phyloP scores from a whole-genome alignment of 306 rosid genomes.

The Vigna angularis region DNA sequence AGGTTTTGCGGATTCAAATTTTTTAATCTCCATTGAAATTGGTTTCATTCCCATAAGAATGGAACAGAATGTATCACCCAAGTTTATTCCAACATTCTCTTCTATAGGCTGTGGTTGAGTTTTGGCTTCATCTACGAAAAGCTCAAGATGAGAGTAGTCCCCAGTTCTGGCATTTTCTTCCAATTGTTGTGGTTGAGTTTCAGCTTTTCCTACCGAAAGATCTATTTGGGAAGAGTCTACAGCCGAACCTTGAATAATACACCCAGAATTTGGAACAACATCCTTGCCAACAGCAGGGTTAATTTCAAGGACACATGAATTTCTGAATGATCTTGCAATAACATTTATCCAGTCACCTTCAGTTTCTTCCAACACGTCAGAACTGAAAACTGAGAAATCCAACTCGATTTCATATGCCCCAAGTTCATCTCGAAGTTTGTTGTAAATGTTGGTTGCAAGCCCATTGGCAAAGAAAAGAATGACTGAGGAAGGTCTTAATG shows the following conservation, averaged over 20 bases:
- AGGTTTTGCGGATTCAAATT: constrained; percentile 31
- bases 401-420: constrained; percentile 63
- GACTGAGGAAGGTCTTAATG: constrained; percentile 80
- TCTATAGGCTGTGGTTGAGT: constrained; percentile 34
- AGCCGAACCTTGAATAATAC: constrained; percentile 36
- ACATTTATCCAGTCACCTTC: constrained; percentile 75
- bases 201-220: constrained; percentile 42
- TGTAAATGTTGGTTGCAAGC: constrained; percentile 46
- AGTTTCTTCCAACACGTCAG: constrained; percentile 56
- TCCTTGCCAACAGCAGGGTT: constrained; percentile 41
- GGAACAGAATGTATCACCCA: constrained; percentile 54
- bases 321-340: constrained; percentile 58
- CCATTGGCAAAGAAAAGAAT: constrained; percentile 85
- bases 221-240: constrained; percentile 42
- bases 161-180: constrained; percentile 14
- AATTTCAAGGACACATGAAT: constrained; percentile 71
- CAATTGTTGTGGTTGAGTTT: constrained; percentile 35
- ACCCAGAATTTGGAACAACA: constrained; percentile 37
- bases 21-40: constrained; percentile 36
- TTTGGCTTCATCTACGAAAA: constrained; percentile 42
- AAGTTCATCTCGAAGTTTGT: constrained; percentile 60
- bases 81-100: constrained; percentile 31
- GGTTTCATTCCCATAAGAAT: constrained; percentile 57
- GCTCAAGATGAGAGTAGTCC: constrained; percentile 29
- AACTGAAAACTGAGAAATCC: constrained; percentile 59